Percentiles rank a stretch among this genome's conserved stretches.
Conservation (phyloP, 768 basidiomycete species). For the Lactarius sp. region DNA sequence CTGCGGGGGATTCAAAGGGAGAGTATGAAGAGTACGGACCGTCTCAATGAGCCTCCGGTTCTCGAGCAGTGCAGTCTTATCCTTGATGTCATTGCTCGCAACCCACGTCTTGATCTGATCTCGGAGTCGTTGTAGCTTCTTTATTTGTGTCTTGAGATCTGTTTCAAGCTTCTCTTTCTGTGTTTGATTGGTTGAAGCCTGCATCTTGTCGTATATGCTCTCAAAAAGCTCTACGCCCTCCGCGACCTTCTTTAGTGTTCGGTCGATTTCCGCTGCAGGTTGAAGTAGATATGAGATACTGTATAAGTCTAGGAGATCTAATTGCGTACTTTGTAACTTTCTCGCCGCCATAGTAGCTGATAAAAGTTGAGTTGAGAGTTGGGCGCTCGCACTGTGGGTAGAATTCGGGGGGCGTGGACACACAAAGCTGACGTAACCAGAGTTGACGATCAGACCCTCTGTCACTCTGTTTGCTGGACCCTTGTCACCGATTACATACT, state of each 20-base stretch:
- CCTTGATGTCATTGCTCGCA: conserved; percentile 96
- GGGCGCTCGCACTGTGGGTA: not conserved
- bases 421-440: conserved; percentile 10
- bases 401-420: not conserved
- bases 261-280: conserved; percentile 89
- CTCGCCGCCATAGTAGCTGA: conserved; percentile 69
- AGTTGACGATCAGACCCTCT: not conserved
- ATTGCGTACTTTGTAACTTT: conserved; percentile 75
- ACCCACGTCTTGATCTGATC: conserved; percentile 97
- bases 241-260: conserved; percentile 93
- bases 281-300: conserved; percentile 1
- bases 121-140: conserved; percentile 80
- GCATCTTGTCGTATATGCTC: conserved; percentile 97
- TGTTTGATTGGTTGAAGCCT: conserved; percentile 89
- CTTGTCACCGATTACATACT: no score
- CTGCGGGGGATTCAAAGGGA: not conserved
- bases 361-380: conserved; percentile 9
- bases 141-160: conserved; percentile 97
- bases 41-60: conserved; percentile 96
- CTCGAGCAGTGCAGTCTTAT: conserved; percentile 88
- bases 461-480: not conserved
- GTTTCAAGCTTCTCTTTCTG: conserved; percentile 98
- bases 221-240: conserved; percentile 96
- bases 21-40: conserved; percentile 46
- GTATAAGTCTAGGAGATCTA: not conserved